Conservation (phyloP, 1,139 yeast species). For the Yamadazyma buinensis region DNA sequence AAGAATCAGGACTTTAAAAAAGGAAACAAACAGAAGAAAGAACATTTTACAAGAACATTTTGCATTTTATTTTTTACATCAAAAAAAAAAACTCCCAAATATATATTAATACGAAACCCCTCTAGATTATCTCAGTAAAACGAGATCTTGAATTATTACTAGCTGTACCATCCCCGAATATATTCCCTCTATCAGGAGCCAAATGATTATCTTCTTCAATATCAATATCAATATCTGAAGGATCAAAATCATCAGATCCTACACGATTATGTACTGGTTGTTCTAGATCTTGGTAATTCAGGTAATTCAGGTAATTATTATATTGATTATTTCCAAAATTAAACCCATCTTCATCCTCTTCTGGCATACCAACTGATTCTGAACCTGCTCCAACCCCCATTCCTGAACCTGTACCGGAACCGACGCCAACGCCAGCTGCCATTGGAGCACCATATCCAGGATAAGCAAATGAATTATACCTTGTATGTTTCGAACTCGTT, state of each 20-base stretch:
- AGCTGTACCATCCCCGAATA: slow-evolving; percentile 16
- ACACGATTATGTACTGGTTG: slow-evolving; percentile 4
- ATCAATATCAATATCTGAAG: slow-evolving; percentile 16
- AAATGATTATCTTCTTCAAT: slow-evolving; percentile 11
- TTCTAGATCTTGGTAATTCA: slow-evolving; percentile 4
- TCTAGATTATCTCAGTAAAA: slow-evolving; percentile 18
- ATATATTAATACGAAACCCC: background rate
- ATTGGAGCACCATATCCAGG: slow-evolving; percentile 1
- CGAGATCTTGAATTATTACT: slow-evolving; percentile 23
- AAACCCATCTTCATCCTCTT: slow-evolving; percentile 15
- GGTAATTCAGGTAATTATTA: background rate
- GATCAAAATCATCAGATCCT: slow-evolving; percentile 13
- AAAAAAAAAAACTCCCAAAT: background rate
- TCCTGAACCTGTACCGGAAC: slow-evolving; percentile 12
- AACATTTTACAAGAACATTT: background rate
- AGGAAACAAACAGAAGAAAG: background rate
- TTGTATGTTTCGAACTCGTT: slow-evolving; percentile 11
- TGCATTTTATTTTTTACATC: background rate
- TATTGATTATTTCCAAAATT: slow-evolving; percentile 9
- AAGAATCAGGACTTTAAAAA: background rate
- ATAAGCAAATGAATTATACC: slow-evolving; percentile 12
- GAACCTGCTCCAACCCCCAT: too few relatives aligned
- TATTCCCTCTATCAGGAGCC: slow-evolving; percentile 11
- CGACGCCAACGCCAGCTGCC: slow-evolving; percentile 15
- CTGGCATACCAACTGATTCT: slow-evolving; percentile 1